Percentiles rank a stretch among this genome's conserved stretches.
Evolutionary conservation across 306 rosid genomes (phyloP).

Genomic region (Lablab purpureus): DNA sequence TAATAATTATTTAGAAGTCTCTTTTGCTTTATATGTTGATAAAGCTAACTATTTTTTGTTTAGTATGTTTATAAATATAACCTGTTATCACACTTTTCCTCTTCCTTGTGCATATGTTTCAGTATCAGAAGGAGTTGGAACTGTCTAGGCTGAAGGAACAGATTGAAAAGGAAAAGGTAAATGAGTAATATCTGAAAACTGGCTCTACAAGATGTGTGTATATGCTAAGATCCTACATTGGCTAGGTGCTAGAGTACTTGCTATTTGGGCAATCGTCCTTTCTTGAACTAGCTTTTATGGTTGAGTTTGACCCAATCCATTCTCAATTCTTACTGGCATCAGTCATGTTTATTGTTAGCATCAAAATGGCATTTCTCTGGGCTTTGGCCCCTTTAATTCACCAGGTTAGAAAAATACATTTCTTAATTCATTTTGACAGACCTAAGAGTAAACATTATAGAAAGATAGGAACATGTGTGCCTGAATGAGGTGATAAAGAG

Average conservation of each 20-base stretch:
- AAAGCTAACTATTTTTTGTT: conserved; percentile 19
- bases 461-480: neutral
- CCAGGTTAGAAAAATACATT: neutral
- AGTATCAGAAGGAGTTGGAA: conserved; percentile 93
- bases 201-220: conserved; percentile 11
- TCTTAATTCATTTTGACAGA: conserved; percentile 6
- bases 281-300: conserved; percentile 8
- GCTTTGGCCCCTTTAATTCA: conserved; percentile 19
- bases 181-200: conserved; percentile 41
- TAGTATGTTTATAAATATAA: conserved; percentile 33
- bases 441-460: conserved; percentile 8
- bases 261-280: neutral
- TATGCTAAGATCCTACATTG: neutral
- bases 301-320: conserved; percentile 8
- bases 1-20: conserved; percentile 48
- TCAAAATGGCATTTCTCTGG: conserved; percentile 10
- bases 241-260: conserved; percentile 5
- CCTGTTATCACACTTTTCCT: conserved; percentile 32
- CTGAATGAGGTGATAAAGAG: neutral
- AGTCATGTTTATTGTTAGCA: conserved; percentile 10
- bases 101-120: conserved; percentile 39
- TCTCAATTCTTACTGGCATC: neutral
- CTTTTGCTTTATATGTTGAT: conserved; percentile 35
- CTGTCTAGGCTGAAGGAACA: conserved; percentile 77
- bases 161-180: conserved; percentile 87